phyloP scores from a whole-genome alignment of 176 grass and related monocot species.

The Cenchrus purpureus region DNA sequence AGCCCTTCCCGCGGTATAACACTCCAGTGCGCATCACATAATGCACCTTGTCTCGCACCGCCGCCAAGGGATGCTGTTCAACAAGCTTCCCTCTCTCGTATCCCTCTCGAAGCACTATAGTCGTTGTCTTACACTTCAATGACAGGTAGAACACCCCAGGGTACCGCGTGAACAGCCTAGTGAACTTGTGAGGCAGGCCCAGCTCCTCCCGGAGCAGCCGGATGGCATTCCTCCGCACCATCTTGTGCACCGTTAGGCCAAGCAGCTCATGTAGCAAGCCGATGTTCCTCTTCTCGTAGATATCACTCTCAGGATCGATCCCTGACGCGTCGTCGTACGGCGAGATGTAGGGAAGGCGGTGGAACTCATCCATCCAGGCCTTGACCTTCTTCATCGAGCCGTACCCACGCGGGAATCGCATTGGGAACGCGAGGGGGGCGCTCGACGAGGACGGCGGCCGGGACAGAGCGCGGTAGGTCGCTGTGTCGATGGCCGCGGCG shows the following conservation, averaged over 20 bases:
- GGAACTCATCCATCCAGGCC: constrained; percentile 95
- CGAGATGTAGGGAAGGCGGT: constrained; percentile 89
- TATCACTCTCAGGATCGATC: constrained; percentile 84
- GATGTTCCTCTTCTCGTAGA: constrained; percentile 94
- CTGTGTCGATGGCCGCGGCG: constrained; percentile 42
- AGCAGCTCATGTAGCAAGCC: constrained; percentile 87
- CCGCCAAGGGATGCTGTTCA: constrained; percentile 61
- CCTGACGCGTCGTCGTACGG: constrained; percentile 79
- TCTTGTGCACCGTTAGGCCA: constrained; percentile 86
- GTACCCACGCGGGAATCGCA: constrained; percentile 89
- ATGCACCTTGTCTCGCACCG: constrained; percentile 76
- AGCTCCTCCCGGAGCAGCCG: constrained; percentile 81
- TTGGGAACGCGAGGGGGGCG: constrained; percentile 83
- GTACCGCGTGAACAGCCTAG: constrained; percentile 80
- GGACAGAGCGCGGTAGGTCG: constrained; percentile 68
- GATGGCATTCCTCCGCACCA: constrained; percentile 82
- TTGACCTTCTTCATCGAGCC: constrained; percentile 94
- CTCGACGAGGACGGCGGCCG: constrained; percentile 60
- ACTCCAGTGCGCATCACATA: constrained; percentile 91
- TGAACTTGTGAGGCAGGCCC: constrained; percentile 84
- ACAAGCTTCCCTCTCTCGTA: constrained; percentile 91
- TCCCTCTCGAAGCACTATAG: constrained; percentile 78
- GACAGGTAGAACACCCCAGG: constrained; percentile 89
- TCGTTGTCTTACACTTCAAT: constrained; percentile 87
- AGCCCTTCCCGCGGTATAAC: constrained; percentile 70